A percentile compares a stretch with the other conserved stretches of the same genome.
phyloP scores from a whole-genome alignment of 805 yeast species.

The Starmerella sp. region DNA sequence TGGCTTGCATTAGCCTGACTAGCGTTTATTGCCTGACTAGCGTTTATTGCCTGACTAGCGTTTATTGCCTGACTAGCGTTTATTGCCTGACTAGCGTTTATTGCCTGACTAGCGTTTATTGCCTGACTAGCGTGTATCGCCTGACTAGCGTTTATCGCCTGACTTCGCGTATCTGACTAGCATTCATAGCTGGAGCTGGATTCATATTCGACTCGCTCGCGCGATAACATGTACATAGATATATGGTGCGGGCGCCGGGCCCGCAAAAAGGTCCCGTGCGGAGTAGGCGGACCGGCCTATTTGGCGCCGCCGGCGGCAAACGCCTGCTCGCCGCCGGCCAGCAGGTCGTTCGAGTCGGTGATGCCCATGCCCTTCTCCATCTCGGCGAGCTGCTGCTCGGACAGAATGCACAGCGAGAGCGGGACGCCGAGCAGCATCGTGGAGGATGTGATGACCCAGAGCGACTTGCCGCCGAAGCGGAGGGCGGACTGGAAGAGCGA shows the following conservation, averaged over 20 bases:
- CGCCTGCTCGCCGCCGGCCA: slow-evolving; percentile 31
- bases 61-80: too few species aligned
- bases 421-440: slow-evolving; percentile 87
- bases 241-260: background rate
- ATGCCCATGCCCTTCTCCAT: slow-evolving; percentile 75
- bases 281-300: background rate
- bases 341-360: slow-evolving; percentile 19
- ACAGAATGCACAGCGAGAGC: slow-evolving; percentile 71
- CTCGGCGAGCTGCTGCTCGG: slow-evolving; percentile 88
- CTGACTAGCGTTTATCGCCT: too few species aligned
- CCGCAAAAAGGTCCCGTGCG: slow-evolving; percentile 3
- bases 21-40: too few species aligned
- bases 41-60: too few species aligned
- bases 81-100: too few species aligned
- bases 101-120: too few species aligned
- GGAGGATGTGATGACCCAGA: slow-evolving; percentile 80
- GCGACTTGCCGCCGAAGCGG: slow-evolving; percentile 55
- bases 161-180: too few species aligned
- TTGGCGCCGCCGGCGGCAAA: slow-evolving; percentile 23
- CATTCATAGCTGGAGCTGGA: too few species aligned
- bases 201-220: too few species aligned
- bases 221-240: slow-evolving; percentile 2
- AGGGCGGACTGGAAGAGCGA: slow-evolving; percentile 37
- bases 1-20: too few species aligned
- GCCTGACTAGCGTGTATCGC: too few species aligned